Evolutionary conservation across 768 basidiomycete species (phyloP).

Genomic region (Suillus luteus): DNA sequence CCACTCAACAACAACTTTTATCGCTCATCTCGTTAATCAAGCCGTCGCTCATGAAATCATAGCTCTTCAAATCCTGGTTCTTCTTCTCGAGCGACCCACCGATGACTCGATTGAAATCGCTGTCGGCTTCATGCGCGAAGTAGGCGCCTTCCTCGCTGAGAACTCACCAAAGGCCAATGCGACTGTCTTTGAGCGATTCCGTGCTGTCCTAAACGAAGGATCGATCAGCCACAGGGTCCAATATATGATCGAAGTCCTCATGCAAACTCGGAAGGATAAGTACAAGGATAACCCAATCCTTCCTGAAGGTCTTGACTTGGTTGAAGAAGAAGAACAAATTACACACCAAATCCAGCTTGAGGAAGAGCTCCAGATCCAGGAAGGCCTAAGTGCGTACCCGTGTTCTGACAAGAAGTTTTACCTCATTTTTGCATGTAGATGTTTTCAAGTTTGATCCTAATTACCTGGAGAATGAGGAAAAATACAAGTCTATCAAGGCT

Average conservation of each 20-base stretch:
- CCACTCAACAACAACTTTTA: conserved; percentile 89
- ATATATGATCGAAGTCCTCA: conserved; percentile 99
- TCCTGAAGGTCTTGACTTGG: conserved; percentile 92
- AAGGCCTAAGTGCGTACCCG: conserved; percentile 73
- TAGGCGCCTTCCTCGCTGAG: conserved; percentile 92
- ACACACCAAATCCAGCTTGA: conserved; percentile 92
- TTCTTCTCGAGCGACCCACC: conserved; percentile 94
- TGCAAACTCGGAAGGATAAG: conserved; percentile 99
- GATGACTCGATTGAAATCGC: conserved; percentile 99
- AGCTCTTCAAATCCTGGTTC: conserved; percentile 90
- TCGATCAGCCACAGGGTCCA: conserved; percentile 94
- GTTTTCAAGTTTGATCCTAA: conserved; percentile 94
- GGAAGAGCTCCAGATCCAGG: conserved; percentile 92
- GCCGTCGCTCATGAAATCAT: conserved; percentile 91
- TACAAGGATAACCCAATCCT: conserved; percentile 98
- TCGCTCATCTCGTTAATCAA: conserved; percentile 92
- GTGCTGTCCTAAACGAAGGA: conserved; percentile 94
- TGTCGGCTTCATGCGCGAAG: conserved; percentile 96
- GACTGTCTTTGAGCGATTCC: conserved; percentile 95
- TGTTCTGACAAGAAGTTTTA: background rate
- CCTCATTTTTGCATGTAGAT: conserved; percentile 50
- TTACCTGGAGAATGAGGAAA: conserved; percentile 89
- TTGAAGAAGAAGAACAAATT: conserved; percentile 98
- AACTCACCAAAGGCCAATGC: conserved; percentile 94
- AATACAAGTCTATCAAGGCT: conserved; percentile 86